Conservation (phyloP, 768 basidiomycete species). For the Sutorius australiensis region DNA sequence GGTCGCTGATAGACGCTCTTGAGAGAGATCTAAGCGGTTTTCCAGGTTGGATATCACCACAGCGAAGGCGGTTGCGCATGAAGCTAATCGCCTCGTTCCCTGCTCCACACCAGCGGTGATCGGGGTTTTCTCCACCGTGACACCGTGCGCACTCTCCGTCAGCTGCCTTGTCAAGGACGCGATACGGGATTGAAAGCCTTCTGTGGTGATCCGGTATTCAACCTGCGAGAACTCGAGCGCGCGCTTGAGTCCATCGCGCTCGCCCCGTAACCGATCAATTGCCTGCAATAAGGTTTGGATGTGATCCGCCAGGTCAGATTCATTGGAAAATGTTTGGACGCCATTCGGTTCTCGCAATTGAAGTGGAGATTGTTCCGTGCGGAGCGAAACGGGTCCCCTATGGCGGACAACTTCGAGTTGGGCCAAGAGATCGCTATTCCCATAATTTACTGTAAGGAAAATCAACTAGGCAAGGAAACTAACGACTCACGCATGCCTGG, state of each 20-base stretch:
- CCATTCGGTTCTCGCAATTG: neutral
- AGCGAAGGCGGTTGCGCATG: conserved; percentile 34
- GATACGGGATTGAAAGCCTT: conserved; percentile 54
- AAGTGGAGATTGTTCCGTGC: neutral
- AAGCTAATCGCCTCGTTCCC: conserved; percentile 30
- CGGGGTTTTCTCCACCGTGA: conserved; percentile 1
- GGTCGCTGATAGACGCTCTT: conserved; percentile 9
- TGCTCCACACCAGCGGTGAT: conserved; percentile 5
- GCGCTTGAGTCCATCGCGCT: conserved; percentile 60
- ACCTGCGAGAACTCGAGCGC: conserved; percentile 65
- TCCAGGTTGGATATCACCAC: conserved; percentile 41
- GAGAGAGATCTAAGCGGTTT: conserved; percentile 24
- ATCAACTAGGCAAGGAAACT: neutral
- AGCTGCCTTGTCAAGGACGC: conserved; percentile 27
- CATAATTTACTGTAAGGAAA: neutral
- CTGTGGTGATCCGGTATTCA: conserved; percentile 61
- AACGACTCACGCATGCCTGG: conserved; percentile 25
- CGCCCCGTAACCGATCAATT: conserved; percentile 61
- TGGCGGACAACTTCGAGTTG: conserved; percentile 11
- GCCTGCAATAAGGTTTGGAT: conserved; percentile 59
- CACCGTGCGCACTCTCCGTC: conserved; percentile 21
- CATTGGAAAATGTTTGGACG: conserved; percentile 7
- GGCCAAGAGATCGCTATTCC: conserved; percentile 18
- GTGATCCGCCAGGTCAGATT: conserved; percentile 33
- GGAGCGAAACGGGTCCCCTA: neutral